Percentiles rank a stretch among this genome's conserved stretches.
Conservation (phyloP, 2,329 filamentous ascomycete species). For the Biscogniauxia marginata region DNA sequence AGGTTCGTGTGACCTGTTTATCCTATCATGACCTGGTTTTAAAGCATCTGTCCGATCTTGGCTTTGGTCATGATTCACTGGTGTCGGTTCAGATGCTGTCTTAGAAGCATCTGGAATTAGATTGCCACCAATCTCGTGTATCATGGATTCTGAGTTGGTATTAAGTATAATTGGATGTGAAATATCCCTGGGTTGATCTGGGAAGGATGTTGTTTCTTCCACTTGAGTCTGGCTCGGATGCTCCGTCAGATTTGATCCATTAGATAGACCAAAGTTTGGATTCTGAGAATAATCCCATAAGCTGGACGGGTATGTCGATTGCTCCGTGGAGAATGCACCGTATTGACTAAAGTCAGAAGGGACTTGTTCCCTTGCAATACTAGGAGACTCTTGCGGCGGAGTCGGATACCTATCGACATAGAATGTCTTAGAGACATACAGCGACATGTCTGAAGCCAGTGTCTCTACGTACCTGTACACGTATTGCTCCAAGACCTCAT, state of each 20-base stretch:
- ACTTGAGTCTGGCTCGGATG: conserved; percentile 4
- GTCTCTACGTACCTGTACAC: conserved; percentile 26
- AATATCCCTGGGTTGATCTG: conserved; percentile 2
- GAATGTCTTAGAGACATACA: conserved; percentile 14
- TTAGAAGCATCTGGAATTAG: conserved; percentile 3
- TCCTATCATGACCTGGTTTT: neutral
- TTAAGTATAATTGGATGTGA: neutral
- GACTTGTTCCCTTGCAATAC: neutral
- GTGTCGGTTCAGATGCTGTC: neutral
- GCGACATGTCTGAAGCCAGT: neutral
- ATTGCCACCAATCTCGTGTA: conserved; percentile 2
- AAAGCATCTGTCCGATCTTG: neutral
- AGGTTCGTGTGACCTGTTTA: neutral
- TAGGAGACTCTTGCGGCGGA: neutral
- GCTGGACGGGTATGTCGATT: conserved; percentile 1
- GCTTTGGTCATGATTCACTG: neutral
- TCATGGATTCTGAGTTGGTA: neutral
- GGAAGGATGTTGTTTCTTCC: conserved; percentile 4
- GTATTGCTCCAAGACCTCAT: conserved; percentile 40
- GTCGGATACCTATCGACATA: neutral
- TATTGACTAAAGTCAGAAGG: conserved; percentile 7
- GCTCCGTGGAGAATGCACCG: conserved; percentile 7
- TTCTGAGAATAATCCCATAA: conserved; percentile 10
- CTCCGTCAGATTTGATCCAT: conserved; percentile 11
- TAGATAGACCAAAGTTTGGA: conserved; percentile 8